Conservation (phyloP, 257 asterid genomes). For the Solanum chiquidenum region DNA sequence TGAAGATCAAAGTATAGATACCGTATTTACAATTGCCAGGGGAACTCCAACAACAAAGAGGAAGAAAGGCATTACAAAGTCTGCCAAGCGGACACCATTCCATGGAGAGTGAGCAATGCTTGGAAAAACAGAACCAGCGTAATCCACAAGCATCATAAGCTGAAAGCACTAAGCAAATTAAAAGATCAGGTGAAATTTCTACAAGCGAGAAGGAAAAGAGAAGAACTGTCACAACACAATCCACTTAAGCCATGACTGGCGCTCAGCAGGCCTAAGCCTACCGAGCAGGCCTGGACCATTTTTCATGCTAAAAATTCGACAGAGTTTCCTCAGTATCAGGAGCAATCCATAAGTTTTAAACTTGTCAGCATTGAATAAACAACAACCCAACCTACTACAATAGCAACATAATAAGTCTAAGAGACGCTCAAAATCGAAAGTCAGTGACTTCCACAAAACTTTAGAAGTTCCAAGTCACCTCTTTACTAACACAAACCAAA, state of each 20-base stretch:
- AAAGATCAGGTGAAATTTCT: too few relatives aligned
- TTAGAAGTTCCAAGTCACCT: background rate
- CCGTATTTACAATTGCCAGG: conserved; percentile 59
- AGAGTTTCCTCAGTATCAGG: background rate
- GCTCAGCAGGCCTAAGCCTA: background rate
- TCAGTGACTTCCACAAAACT: background rate
- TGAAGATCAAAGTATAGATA: conserved; percentile 1
- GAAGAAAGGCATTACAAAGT: conserved; percentile 87
- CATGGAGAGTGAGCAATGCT: conserved; percentile 67
- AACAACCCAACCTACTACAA: background rate
- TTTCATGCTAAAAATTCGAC: background rate
- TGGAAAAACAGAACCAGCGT: conserved; percentile 67
- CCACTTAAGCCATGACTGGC: background rate
- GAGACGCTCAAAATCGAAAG: background rate
- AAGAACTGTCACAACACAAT: background rate
- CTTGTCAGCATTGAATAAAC: background rate
- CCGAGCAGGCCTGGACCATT: background rate
- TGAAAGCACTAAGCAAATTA: conserved; percentile 19
- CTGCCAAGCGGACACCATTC: conserved; percentile 81
- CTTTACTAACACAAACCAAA: background rate
- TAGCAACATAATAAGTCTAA: background rate
- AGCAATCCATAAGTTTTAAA: background rate
- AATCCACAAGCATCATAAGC: conserved; percentile 86
- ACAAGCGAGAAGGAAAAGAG: background rate
- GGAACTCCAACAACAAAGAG: conserved; percentile 72